Percentiles rank a stretch among this genome's conserved stretches.
Evolutionary conservation across 345 rosid genomes (phyloP).

Genomic region (Gossypium anomalum): DNA sequence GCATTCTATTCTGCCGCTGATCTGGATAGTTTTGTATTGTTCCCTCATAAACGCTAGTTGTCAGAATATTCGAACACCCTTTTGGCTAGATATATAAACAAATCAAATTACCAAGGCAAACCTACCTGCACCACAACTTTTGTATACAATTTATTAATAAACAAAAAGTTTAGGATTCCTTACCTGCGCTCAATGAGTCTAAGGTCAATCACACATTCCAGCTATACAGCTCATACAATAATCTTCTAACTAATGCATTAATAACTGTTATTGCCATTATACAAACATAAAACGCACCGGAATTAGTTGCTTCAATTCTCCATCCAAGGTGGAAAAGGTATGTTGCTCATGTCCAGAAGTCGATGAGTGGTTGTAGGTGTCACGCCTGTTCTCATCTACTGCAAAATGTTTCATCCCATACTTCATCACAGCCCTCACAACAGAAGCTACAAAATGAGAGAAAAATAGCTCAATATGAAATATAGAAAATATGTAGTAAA

Average conservation of each 20-base stretch:
- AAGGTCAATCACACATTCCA: not conserved
- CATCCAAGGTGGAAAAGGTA: slow-evolving; percentile 45
- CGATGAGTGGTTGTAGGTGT: slow-evolving; percentile 51
- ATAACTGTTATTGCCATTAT: not conserved
- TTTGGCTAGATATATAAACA: not conserved
- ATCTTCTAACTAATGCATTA: slow-evolving; percentile 3
- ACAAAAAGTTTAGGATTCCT: not conserved
- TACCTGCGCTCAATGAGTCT: not conserved
- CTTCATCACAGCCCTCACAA: slow-evolving; percentile 75
- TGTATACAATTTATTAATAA: not conserved
- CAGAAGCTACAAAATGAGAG: slow-evolving; percentile 65
- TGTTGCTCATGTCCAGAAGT: slow-evolving; percentile 43
- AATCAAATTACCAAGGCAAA: not conserved
- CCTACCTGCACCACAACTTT: not conserved
- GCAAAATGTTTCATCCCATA: slow-evolving; percentile 77
- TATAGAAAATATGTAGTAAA: not conserved
- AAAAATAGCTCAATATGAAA: slow-evolving; percentile 13
- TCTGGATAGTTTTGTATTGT: not conserved
- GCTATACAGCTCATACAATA: not conserved
- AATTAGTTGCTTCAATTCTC: slow-evolving; percentile 63
- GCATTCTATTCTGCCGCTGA: not conserved
- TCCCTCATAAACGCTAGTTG: not conserved
- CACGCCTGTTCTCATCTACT: slow-evolving; percentile 78
- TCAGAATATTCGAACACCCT: not conserved
- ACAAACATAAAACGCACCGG: slow-evolving; percentile 43